Percentiles rank a stretch among this genome's conserved stretches.
Evolutionary conservation across 106 monocot species (phyloP).

Genomic region (Alisma plantagoaquatica): DNA sequence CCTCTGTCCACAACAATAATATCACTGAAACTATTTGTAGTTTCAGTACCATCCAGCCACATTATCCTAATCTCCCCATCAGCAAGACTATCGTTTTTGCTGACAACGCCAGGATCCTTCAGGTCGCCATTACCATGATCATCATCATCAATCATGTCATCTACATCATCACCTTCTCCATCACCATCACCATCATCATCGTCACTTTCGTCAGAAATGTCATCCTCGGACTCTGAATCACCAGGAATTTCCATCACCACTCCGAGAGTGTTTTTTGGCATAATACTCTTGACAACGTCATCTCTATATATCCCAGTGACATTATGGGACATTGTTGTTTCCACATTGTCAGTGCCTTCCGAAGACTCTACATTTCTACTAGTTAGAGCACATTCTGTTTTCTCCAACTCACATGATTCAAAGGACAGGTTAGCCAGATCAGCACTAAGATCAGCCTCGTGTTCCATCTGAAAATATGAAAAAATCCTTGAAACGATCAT

Average conservation of each 20-base stretch:
- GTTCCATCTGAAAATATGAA: no score
- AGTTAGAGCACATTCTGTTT: no score
- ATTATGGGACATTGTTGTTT: neutral
- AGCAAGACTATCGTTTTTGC: constrained; percentile 28
- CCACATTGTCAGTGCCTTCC: neutral
- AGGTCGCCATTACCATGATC: constrained; percentile 6
- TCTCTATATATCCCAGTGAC: constrained; percentile 54
- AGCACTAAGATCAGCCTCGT: no score
- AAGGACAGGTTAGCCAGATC: no score
- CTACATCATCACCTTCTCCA: constrained; percentile 4
- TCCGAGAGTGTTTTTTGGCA: constrained; percentile 49
- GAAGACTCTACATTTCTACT: no score
- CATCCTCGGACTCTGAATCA: constrained; percentile 64
- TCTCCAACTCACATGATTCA: no score
- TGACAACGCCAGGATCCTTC: constrained; percentile 10
- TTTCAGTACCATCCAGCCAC: constrained; percentile 75
- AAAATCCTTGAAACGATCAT: no score
- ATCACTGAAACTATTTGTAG: constrained; percentile 38
- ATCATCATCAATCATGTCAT: neutral
- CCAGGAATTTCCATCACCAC: constrained; percentile 78
- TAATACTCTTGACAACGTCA: constrained; percentile 65
- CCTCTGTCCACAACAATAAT: constrained; percentile 55
- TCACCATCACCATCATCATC: constrained; percentile 23
- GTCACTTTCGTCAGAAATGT: constrained; percentile 49
- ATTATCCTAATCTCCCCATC: constrained; percentile 63